Evolutionary conservation across 2,329 filamentous ascomycete species (phyloP), one percentile per base, ranked within the genome.

Genomic region (Chaetomium strumarium): DNA sequence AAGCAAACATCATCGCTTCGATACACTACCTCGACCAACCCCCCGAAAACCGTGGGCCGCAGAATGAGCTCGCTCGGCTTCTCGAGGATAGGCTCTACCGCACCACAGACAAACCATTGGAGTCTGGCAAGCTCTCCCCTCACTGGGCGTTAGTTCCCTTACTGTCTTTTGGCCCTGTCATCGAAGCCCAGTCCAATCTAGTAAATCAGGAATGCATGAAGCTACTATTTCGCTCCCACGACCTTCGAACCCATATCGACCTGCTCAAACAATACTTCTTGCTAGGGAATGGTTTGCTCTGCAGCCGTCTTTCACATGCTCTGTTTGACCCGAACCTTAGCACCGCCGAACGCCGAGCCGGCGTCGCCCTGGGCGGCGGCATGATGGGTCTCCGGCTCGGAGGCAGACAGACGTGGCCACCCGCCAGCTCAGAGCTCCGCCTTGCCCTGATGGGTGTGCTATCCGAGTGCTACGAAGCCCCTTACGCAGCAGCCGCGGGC

Each of bases 371-470:
- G 9, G 80, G 80, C 42, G 85, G 31, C 24, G 47, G 48, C n/a
- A 31, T 81, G 13, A 92, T 95, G 76, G 92, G 93, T 1, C 75
- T 97, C 38, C 85, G 90, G 38, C 75, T 97, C 0, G 87, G 87
- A n/a, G 82, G 81, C 2, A 81, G 90, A 62, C 83, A 88, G 51
- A 88, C 78, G 31, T 97, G 93, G 93, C 93, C 93, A 24, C 93
- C 93, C 5, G 90, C 90, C 20, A 95, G 88, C 67, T 96, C 91
- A 0, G 93, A 97, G 67, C 72, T 99, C n/a, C 83, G 90, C 10
- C 76, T 97, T 5, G 89, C 89, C 0, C 75, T 99, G 16, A 95
- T 91, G 79, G 90, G 90, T 0, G 79, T 97, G 1, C 72, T 97
- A 7, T 78, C 80, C 2, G 91, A 96, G 58, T 88, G 83, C 58